These are phyloP conservation scores for Komagataella pastoris DNA, from an alignment of 805 yeast genomes.

Conservation along the genomic window DNA sequence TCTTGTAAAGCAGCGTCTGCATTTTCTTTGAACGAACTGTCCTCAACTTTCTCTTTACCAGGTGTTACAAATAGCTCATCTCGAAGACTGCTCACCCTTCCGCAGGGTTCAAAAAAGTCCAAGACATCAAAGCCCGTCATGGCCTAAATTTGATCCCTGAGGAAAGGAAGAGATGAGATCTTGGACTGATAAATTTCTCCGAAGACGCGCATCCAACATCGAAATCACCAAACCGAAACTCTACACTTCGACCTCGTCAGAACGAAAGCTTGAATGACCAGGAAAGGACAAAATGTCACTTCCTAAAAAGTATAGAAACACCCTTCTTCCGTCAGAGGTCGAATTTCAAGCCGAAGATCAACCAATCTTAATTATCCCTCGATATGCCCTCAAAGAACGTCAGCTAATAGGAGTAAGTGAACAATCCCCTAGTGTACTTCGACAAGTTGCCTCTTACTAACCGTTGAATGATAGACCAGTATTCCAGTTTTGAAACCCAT, in stretches of 20 bases:
- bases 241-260: not conserved
- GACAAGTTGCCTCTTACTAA: not conserved
- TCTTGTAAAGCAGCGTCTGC: slow-evolving; percentile 9
- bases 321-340: slow-evolving; percentile 65
- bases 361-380: slow-evolving; percentile 59
- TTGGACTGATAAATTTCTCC: not conserved
- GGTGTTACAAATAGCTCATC: not conserved
- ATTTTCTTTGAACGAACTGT: not conserved
- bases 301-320: slow-evolving; percentile 37
- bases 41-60: not conserved
- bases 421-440: not conserved
- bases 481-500: slow-evolving; percentile 53
- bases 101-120: not conserved
- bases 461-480: slow-evolving; percentile 19
- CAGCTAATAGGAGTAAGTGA: slow-evolving; percentile 47
- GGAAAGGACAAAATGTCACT: slow-evolving; percentile 36
- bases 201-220: not conserved
- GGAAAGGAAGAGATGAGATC: not conserved
- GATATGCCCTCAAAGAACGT: slow-evolving; percentile 54
- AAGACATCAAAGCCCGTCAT: not conserved
- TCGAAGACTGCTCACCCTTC: not conserved
- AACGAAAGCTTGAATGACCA: not conserved
- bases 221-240: too few species aligned
- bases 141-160: not conserved
- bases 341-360: slow-evolving; percentile 81